Percentiles rank a stretch among this genome's conserved stretches.
Conservation (phyloP, 805 yeast species). For the Zygoascus flipseniorum region DNA sequence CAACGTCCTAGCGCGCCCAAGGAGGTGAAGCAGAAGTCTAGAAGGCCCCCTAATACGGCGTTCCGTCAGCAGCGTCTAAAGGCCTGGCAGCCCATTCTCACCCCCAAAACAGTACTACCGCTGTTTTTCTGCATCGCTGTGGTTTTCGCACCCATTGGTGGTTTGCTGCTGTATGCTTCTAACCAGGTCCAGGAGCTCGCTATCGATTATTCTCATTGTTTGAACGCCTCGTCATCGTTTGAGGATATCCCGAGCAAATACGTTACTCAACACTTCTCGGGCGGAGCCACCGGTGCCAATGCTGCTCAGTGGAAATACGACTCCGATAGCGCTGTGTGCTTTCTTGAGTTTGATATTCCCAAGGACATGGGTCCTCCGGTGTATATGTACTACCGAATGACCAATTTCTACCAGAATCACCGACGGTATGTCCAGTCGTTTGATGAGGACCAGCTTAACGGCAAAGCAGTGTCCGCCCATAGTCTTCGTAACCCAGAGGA, state of each 20-base stretch:
- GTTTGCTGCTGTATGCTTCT: constrained; percentile 73
- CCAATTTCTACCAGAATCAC: constrained; percentile 91
- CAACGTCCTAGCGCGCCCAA: constrained; percentile 21
- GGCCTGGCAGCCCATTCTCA: constrained; percentile 80
- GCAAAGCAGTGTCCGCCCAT: constrained; percentile 51
- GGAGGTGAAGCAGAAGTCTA: constrained; percentile 29
- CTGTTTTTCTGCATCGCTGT: constrained; percentile 64
- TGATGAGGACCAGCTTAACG: constrained; percentile 74
- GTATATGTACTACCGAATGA: constrained; percentile 73
- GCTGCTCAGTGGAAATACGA: constrained; percentile 68
- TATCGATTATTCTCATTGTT: constrained; percentile 70
- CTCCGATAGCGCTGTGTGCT: constrained; percentile 41
- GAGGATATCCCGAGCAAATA: constrained; percentile 51
- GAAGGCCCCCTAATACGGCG: constrained; percentile 37
- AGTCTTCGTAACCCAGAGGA: constrained; percentile 41
- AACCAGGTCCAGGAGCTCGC: constrained; percentile 65
- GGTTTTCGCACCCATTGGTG: constrained; percentile 85
- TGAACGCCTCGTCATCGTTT: constrained; percentile 39
- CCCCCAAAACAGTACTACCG: constrained; percentile 88
- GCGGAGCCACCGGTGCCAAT: constrained; percentile 25
- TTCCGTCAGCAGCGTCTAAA: constrained; percentile 50
- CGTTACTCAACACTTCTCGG: constrained; percentile 51
- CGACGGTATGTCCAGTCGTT: constrained; percentile 83
- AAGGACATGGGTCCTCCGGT: constrained; percentile 60
- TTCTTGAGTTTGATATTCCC: constrained; percentile 65